Evolutionary conservation across 164 flowering plant genomes (phyloP), one percentile per base, ranked within the genome.

Genomic region (Paratinospora sagittata): DNA sequence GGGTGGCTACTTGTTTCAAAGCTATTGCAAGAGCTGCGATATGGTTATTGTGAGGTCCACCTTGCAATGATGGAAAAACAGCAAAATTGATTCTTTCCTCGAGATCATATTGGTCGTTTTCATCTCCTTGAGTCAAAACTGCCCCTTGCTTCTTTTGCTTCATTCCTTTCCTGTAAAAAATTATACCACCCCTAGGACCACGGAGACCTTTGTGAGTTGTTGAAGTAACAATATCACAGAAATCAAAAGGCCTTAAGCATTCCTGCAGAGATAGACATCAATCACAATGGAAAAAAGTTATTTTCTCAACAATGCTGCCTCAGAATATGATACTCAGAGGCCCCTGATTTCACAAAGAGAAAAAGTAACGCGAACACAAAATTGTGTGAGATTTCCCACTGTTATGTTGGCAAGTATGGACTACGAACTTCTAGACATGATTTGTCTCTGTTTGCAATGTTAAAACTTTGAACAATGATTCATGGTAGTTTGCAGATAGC

Each of bases 1-100:
- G 92, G 17, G 92, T 81, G 67, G 93, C 93, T 39, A 88, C 92
- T 79, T 94, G 96, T 68, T 90, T 94, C 62, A 94, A 83, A 43
- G 97, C 95, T 75, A 94, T 83, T 63, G 97, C 97, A 47, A 94
- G 92, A 26, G 97, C 98, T 72, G 96, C 97, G 72, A 91, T 90
- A 76, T 89, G 97, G 73, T 94, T 90, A 72, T 91, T 94, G 80
- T 94, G 97, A 13, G 98, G 98, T 9, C 98, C 98, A 63, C 98
- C 98, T 84, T 93, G 98, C 74, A 89, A 60, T 23, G 95, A 86
- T 41, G 98, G 95, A 70, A 86, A 88, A 19, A 94, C 93, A 72
- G 98, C 96, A 82, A 90, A 90, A 66, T 89, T 94, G 73, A 94
- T 90, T 81, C 77, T 87, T 2, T 91, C 96, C 81, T 92, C 98